phyloP scores from a whole-genome alignment of 805 yeast genomes.

The Kazachstania taianensis region DNA sequence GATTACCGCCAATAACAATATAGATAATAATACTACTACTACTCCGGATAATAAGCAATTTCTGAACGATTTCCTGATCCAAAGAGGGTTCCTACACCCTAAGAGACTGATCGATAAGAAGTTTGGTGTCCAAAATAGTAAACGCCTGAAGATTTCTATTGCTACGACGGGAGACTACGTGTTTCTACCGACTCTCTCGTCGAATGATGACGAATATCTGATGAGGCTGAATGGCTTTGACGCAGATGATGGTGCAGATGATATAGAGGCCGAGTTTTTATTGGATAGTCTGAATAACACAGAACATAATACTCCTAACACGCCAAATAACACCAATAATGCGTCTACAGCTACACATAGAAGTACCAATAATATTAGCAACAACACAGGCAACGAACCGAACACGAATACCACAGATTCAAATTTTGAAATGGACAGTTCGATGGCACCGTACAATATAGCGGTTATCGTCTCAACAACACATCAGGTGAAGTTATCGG shows the following conservation, averaged over 20 bases:
- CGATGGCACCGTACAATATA: constrained; percentile 39
- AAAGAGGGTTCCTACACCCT: constrained; percentile 23
- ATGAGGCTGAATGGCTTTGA: constrained; percentile 20
- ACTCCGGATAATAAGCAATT: constrained; percentile 8
- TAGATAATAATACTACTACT: background rate
- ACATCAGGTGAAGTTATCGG: constrained; percentile 32
- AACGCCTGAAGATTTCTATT: constrained; percentile 17
- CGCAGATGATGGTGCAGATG: constrained; percentile 5
- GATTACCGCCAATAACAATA: no score
- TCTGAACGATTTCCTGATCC: constrained; percentile 16
- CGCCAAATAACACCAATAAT: background rate
- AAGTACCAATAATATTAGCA: background rate
- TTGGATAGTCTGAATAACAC: background rate
- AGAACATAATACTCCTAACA: no score
- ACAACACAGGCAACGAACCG: no score
- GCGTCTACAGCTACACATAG: background rate
- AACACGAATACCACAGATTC: background rate
- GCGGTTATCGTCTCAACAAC: constrained; percentile 40
- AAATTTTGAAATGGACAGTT: constrained; percentile 7
- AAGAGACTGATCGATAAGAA: constrained; percentile 10
- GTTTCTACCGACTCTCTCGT: constrained; percentile 28
- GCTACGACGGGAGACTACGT: constrained; percentile 30
- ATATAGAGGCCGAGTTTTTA: constrained; percentile 2
- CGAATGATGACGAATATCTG: constrained; percentile 28
- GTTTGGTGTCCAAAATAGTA: constrained; percentile 3